A percentile compares a stretch with the other conserved stretches of the same genome.
Conservation (phyloP, 2,329 filamentous ascomycete genomes). For the Cladosporium sp. region DNA sequence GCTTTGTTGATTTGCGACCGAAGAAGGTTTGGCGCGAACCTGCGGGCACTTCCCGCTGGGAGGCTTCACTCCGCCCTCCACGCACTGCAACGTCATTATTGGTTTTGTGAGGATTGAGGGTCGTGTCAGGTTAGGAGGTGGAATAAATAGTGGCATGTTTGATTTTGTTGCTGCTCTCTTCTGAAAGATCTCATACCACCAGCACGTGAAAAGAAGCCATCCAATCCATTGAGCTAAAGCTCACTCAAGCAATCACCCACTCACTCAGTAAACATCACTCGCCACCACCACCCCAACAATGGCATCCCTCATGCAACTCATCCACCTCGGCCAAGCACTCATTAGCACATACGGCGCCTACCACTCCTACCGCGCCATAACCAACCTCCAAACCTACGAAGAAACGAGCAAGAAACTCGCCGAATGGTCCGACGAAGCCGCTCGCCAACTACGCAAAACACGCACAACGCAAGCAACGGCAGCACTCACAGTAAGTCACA, state of each 20-base stretch:
- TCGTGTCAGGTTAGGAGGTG: too few relatives aligned
- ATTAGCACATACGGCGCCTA: conserved; percentile 41
- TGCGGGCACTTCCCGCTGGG: conserved; percentile 1
- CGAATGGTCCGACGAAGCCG: conserved; percentile 41
- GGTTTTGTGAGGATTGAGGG: too few relatives aligned
- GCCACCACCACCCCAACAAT: conserved; percentile 7
- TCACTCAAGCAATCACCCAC: background rate
- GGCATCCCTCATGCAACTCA: conserved; percentile 20
- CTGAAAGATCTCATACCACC: too few relatives aligned
- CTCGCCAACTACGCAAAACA: conserved; percentile 40
- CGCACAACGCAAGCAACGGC: conserved; percentile 41
- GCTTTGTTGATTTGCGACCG: conserved; percentile 8
- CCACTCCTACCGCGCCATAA: conserved; percentile 40
- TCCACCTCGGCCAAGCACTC: conserved; percentile 37
- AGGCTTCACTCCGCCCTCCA: background rate
- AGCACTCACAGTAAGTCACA: conserved; percentile 33
- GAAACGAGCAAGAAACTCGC: conserved; percentile 41
- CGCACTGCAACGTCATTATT: too few relatives aligned
- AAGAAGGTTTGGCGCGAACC: conserved; percentile 2
- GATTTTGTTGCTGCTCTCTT: too few relatives aligned
- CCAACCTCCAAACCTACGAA: conserved; percentile 43
- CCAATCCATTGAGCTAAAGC: background rate
- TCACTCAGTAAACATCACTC: conserved; percentile 11
- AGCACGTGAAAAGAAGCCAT: too few relatives aligned
- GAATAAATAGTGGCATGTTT: too few relatives aligned